Conservation (phyloP, 2,329 filamentous ascomycete species). For the Macrophomina pseudophaseolina region DNA sequence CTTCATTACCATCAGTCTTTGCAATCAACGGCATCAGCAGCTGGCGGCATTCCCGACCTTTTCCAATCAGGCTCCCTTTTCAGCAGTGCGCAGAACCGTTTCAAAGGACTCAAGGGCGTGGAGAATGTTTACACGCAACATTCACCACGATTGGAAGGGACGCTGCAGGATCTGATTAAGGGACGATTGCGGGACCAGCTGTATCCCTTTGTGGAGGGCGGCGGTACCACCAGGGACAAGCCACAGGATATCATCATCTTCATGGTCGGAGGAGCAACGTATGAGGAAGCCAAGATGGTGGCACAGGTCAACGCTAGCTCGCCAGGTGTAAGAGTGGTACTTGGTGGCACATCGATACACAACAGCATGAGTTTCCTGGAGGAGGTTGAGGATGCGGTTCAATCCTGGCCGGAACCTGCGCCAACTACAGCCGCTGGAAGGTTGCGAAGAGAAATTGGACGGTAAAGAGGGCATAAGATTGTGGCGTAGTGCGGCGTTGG, state of each 20-base stretch:
- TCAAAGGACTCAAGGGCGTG: slow-evolving; percentile 95
- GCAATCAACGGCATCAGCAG: slow-evolving; percentile 65
- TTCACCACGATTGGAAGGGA: slow-evolving; percentile 83
- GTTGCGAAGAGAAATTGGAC: slow-evolving; percentile 65
- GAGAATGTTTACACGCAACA: slow-evolving; percentile 99
- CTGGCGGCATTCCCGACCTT: slow-evolving; percentile 84
- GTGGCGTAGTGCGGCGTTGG: slow-evolving; percentile 9
- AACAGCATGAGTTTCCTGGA: slow-evolving; percentile 89
- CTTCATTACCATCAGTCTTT: slow-evolving; percentile 86
- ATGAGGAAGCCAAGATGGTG: slow-evolving; percentile 95
- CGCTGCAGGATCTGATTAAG: slow-evolving; percentile 91
- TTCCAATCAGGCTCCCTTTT: slow-evolving; percentile 91
- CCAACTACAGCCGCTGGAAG: slow-evolving; percentile 62
- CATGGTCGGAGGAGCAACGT: slow-evolving; percentile 90
- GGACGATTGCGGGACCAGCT: slow-evolving; percentile 83
- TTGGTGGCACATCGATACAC: slow-evolving; percentile 86
- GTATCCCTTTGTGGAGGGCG: slow-evolving; percentile 92
- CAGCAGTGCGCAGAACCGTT: slow-evolving; percentile 81
- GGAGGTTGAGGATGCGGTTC: slow-evolving; percentile 88
- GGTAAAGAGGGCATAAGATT: slow-evolving; percentile 37
- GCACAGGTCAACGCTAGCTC: slow-evolving; percentile 92
- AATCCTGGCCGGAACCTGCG: slow-evolving; percentile 75
- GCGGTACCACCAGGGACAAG: slow-evolving; percentile 86
- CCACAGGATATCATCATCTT: slow-evolving; percentile 97
- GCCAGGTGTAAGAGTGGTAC: slow-evolving; percentile 84